phyloP scores from a whole-genome alignment of 2,329 filamentous ascomycete genomes.

The Stagonosporopsis rhizophila region DNA sequence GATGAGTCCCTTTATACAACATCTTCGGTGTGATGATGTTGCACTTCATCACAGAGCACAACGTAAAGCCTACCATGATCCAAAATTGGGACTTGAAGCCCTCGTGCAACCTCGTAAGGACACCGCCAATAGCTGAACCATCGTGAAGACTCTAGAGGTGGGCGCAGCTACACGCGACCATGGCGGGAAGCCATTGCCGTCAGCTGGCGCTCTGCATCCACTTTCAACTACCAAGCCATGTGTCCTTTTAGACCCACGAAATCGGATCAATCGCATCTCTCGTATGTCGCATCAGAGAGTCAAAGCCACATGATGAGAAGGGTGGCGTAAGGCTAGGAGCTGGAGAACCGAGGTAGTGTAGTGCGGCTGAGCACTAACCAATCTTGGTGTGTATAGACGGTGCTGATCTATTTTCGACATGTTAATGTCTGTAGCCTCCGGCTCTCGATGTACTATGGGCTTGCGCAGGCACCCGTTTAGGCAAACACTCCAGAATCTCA shows the following conservation, averaged over 20 bases:
- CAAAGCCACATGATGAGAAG: background rate
- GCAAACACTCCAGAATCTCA: background rate
- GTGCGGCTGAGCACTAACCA: constrained; percentile 12
- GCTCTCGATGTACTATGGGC: background rate
- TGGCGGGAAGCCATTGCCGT: constrained; percentile 5
- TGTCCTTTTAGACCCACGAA: background rate
- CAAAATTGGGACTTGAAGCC: background rate
- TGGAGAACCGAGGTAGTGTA: background rate
- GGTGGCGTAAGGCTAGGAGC: background rate
- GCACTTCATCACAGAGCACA: background rate
- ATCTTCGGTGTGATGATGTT: background rate
- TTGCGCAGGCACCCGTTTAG: background rate
- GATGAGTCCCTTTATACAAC: background rate
- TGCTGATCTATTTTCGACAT: constrained; percentile 7
- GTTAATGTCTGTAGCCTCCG: background rate
- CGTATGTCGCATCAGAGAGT: background rate
- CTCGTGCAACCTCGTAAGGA: background rate
- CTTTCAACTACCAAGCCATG: background rate
- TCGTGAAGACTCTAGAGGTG: background rate
- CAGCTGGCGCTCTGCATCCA: background rate
- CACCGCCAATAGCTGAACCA: background rate
- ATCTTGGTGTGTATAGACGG: background rate
- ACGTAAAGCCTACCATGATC: background rate
- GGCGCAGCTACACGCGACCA: constrained; percentile 7
- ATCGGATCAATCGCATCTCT: background rate